Percentiles rank a stretch among this genome's conserved stretches.
Conservation (phyloP, 2,329 filamentous ascomycete genomes). For the Monilinia fructigena region DNA sequence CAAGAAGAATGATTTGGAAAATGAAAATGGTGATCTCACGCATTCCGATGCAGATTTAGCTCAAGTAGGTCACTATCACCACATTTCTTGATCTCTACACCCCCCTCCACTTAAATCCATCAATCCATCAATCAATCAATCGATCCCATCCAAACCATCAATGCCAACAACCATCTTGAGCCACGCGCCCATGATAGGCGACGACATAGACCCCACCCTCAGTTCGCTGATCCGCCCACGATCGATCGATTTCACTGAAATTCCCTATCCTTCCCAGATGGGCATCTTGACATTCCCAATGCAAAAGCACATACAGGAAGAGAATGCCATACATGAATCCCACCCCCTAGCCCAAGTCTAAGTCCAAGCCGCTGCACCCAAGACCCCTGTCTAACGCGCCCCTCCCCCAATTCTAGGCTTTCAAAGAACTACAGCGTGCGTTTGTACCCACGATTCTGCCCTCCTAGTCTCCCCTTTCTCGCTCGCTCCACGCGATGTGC, state of each 20-base stretch:
- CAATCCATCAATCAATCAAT: too few relatives aligned
- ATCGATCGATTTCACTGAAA: not conserved
- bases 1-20: not conserved
- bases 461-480: not conserved
- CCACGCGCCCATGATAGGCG: not conserved
- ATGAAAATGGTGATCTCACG: not conserved
- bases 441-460: not conserved
- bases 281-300: not conserved
- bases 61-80: conserved; percentile 13
- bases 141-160: not conserved
- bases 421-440: conserved; percentile 22
- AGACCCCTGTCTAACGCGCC: conserved; percentile 18
- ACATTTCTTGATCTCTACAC: not conserved
- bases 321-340: not conserved
- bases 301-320: not conserved
- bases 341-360: conserved; percentile 3
- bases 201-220: not conserved
- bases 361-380: not conserved
- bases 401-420: conserved; percentile 13
- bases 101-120: too few relatives aligned
- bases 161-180: not conserved
- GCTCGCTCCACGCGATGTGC: not conserved
- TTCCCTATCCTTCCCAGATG: not conserved
- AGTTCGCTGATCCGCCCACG: conserved; percentile 6
- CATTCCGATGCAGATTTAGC: conserved; percentile 13